These are phyloP conservation scores for Salvia hispanica DNA, from an alignment of 257 asterid genomes.

Conservation along the genomic window DNA sequence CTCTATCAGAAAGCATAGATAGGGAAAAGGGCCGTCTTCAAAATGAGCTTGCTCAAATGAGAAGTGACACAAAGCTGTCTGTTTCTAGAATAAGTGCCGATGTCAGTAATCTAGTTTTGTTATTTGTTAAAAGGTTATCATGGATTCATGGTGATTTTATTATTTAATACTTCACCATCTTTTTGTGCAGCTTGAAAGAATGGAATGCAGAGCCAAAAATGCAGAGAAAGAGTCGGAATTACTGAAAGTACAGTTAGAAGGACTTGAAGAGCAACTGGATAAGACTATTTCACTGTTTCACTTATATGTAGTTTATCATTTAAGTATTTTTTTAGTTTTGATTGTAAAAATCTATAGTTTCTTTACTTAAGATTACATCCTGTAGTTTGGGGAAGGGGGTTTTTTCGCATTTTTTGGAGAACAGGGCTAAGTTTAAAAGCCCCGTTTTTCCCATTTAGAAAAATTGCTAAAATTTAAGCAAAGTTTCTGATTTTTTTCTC, in stretches of 20 bases:
- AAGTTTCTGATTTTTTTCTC: slow-evolving; percentile 15
- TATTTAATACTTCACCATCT: slow-evolving; percentile 28
- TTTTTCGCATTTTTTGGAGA: too few species aligned
- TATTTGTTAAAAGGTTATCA: slow-evolving; percentile 5
- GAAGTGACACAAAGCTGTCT: slow-evolving; percentile 83
- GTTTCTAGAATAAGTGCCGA: slow-evolving; percentile 71
- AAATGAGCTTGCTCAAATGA: slow-evolving; percentile 75
- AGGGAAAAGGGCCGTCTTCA: slow-evolving; percentile 74
- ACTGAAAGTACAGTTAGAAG: slow-evolving; percentile 67
- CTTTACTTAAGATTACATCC: slow-evolving; percentile 1
- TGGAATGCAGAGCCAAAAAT: slow-evolving; percentile 77
- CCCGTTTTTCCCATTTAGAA: not conserved
- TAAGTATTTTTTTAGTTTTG: not conserved
- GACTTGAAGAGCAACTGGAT: slow-evolving; percentile 58
- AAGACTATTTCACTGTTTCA: slow-evolving; percentile 36
- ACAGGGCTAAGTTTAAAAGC: too few species aligned
- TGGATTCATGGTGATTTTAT: slow-evolving; percentile 23
- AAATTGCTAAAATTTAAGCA: slow-evolving; percentile 1
- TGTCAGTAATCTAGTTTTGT: slow-evolving; percentile 48
- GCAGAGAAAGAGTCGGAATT: slow-evolving; percentile 78
- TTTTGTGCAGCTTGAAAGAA: slow-evolving; percentile 73
- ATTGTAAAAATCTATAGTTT: slow-evolving; percentile 13
- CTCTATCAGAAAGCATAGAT: slow-evolving; percentile 62
- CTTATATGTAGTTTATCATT: slow-evolving; percentile 15
- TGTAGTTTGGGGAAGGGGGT: too few species aligned